These are phyloP conservation scores for Withania somnifera DNA, from an alignment of 305 asterid genomes.

Conservation along the genomic window DNA sequence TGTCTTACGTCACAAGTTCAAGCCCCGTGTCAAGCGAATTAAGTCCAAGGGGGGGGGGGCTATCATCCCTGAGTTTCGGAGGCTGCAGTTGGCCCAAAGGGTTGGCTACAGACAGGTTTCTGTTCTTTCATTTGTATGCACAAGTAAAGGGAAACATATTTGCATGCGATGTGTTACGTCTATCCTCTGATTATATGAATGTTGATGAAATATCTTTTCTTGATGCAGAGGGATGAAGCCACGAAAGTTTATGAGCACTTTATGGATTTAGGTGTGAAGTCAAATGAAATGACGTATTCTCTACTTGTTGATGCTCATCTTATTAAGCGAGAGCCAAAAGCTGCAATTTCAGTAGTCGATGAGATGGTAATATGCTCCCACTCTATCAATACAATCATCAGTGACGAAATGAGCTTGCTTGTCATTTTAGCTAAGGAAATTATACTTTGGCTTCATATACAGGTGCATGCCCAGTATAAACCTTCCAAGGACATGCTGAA, in stretches of 20 bases:
- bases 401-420: background rate
- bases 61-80: background rate
- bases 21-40: background rate
- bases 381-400: background rate
- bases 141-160: background rate
- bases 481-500: constrained; percentile 59
- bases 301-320: constrained; percentile 72
- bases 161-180: background rate
- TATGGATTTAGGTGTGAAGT: constrained; percentile 47
- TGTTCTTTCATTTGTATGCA: background rate
- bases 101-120: no score
- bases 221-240: constrained; percentile 79
- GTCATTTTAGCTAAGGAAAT: background rate
- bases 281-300: constrained; percentile 54
- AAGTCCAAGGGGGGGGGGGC: background rate
- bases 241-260: constrained; percentile 67
- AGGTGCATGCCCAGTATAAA: constrained; percentile 47
- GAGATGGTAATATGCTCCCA: constrained; percentile 36
- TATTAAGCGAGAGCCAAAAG: constrained; percentile 45
- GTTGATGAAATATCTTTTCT: background rate
- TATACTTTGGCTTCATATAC: constrained; percentile 11
- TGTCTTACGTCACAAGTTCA: background rate
- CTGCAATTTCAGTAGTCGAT: constrained; percentile 48
- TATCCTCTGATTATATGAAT: background rate
- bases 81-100: background rate